A percentile compares a stretch with the other conserved stretches of the same genome.
Conservation (phyloP, 2,329 filamentous ascomycete species). For the Xylariaceae sp. region DNA sequence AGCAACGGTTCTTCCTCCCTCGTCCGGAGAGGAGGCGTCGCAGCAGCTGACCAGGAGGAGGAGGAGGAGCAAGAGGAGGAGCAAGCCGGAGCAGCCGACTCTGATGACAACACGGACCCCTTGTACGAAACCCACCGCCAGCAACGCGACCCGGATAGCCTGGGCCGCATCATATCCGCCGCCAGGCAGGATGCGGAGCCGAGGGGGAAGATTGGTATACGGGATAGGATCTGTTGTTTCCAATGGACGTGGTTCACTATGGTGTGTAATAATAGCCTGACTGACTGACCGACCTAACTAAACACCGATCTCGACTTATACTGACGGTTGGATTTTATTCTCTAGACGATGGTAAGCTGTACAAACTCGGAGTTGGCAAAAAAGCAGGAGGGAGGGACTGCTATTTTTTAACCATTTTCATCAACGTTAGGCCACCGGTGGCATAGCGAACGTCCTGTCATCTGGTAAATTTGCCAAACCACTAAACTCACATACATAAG, state of each 20-base stretch:
- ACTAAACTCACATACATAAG: no score
- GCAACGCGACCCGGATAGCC: constrained; percentile 19
- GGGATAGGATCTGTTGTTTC: constrained; percentile 47
- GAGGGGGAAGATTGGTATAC: constrained; percentile 37
- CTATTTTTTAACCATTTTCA: constrained; percentile 6
- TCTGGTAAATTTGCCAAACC: constrained; percentile 40
- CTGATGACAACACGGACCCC: constrained; percentile 9
- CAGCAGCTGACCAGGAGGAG: not conserved
- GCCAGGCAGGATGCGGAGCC: constrained; percentile 21
- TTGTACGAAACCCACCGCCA: constrained; percentile 10
- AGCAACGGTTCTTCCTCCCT: no score
- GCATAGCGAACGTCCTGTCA: constrained; percentile 50
- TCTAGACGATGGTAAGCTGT: constrained; percentile 30
- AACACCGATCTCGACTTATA: not conserved
- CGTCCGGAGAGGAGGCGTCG: not conserved
- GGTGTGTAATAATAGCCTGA: constrained; percentile 26
- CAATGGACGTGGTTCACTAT: constrained; percentile 76
- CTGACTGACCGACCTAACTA: no score
- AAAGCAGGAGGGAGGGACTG: not conserved
- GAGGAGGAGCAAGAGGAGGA: not conserved
- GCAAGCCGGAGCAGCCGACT: constrained; percentile 1
- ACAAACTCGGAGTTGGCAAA: not conserved
- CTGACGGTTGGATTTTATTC: constrained; percentile 19
- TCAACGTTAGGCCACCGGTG: constrained; percentile 53
- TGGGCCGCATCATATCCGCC: constrained; percentile 33